A percentile compares a stretch with the other conserved stretches of the same genome.
Conservation (phyloP, 2,329 filamentous ascomycete species). For the Stemphylium vesicarium region DNA sequence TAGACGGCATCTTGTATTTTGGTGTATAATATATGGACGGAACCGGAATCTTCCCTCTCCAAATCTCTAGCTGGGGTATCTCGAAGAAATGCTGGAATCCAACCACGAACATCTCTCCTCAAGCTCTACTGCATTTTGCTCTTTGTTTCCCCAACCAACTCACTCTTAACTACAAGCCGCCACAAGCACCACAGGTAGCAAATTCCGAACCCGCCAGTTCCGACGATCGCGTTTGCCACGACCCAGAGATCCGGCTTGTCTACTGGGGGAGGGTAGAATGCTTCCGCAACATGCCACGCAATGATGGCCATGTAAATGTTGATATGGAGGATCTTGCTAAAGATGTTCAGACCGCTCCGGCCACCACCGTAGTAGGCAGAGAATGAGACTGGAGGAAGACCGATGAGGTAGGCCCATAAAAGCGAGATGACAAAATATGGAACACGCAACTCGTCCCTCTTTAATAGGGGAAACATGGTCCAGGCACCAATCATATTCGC, state of each 20-base stretch:
- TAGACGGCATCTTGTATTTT: constrained; percentile 25
- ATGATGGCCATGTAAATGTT: constrained; percentile 79
- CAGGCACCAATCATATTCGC: constrained; percentile 87
- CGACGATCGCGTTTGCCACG: constrained; percentile 85
- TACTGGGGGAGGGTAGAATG: constrained; percentile 69
- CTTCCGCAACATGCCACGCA: constrained; percentile 80
- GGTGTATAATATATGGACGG: constrained; percentile 31
- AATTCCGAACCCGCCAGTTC: constrained; percentile 81
- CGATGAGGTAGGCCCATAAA: constrained; percentile 90
- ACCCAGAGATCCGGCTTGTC: constrained; percentile 94
- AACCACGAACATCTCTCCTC: not conserved
- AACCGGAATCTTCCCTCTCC: constrained; percentile 42
- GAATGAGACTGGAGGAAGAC: constrained; percentile 78
- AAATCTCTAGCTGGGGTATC: constrained; percentile 26
- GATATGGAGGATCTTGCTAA: constrained; percentile 74
- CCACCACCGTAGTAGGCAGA: constrained; percentile 65
- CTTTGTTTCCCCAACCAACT: constrained; percentile 46
- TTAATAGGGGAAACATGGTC: constrained; percentile 92
- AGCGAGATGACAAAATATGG: constrained; percentile 86
- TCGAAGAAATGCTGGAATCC: constrained; percentile 18
- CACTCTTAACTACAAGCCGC: constrained; percentile 68
- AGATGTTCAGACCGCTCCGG: constrained; percentile 55
- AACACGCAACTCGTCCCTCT: constrained; percentile 80
- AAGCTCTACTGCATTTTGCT: constrained; percentile 50
- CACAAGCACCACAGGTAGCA: constrained; percentile 93